Evolutionary conservation across 306 rosid species (phyloP), one percentile per base, ranked within the genome.

Genomic region (Acacia crassicarpa): DNA sequence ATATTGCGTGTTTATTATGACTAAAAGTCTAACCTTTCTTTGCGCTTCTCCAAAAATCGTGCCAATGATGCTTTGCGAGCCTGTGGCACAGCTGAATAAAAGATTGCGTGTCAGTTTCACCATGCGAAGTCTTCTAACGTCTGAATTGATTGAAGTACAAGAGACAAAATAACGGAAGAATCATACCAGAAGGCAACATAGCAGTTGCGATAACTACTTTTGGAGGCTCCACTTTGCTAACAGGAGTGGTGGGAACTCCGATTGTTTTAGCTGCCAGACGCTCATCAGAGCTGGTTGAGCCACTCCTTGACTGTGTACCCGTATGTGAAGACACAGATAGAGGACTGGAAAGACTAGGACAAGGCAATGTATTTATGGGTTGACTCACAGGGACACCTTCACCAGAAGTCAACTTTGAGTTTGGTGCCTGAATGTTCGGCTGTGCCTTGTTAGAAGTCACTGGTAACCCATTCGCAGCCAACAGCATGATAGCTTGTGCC

Each of bases 51-150:
- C 67, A 94, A 85, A 83, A 92, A 94, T 10, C 98, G 88, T 77
- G 94, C 94, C 92, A 94, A 87, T 61, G 98, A 92, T 83, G 97
- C 97, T 88, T 94, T 92, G 1, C 97, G 91, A 13, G 97, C 92
- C 89, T 94, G 98, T 76, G 98, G 97, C 68, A 92, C 93, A 40
- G 97, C 91, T 89, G 86, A 77, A 81, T 58, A 25, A 63, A 78
- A 81, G 40, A 78, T 80, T 46, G 48, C 46, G 23, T 49, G 48
- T 74, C 38, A 81, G 61, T 27, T 65, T 66, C 68, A 7, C 30
- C 9, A 14, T 23, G 44, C 6, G 12, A 67, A 17, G 33, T 30
- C 15, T 25, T 22, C 11, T 2, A 33, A 22, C 75, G 70, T 20
- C 38, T 19, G 53, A 69, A 43, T 41, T n/a, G 35, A 61, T 41